phyloP scores from a whole-genome alignment of 805 yeast genomes.

The Metschnikowia anglica region DNA sequence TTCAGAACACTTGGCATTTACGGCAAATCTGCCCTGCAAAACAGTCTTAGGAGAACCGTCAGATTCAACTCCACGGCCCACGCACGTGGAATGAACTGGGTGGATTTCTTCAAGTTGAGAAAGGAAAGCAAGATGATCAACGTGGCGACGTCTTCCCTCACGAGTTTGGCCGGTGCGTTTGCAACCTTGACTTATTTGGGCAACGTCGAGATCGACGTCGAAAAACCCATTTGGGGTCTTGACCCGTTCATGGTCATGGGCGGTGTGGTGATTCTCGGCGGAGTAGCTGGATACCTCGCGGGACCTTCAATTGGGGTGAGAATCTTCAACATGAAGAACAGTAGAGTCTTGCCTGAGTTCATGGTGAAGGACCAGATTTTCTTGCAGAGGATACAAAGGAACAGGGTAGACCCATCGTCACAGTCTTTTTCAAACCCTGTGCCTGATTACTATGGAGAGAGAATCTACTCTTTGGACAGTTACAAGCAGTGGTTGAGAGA shows the following conservation, averaged over 20 bases:
- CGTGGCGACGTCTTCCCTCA: constrained; percentile 60
- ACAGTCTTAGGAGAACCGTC: constrained; percentile 1
- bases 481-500: constrained; percentile 97
- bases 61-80: constrained; percentile 25
- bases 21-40: constrained; percentile 10
- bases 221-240: constrained; percentile 80
- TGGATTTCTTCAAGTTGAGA: constrained; percentile 72
- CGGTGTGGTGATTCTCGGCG: constrained; percentile 69
- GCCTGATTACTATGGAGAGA: constrained; percentile 98
- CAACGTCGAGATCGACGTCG: constrained; percentile 81
- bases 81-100: constrained; percentile 58
- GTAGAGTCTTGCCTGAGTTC: constrained; percentile 46
- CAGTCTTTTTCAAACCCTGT: constrained; percentile 92
- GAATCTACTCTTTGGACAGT: constrained; percentile 78
- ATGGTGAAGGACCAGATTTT: constrained; percentile 68
- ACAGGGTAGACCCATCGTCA: constrained; percentile 89
- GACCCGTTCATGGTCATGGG: constrained; percentile 84
- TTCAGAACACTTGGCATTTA: constrained; percentile 18
- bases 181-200: constrained; percentile 75
- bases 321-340: constrained; percentile 58
- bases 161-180: constrained; percentile 65
- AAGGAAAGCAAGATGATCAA: constrained; percentile 73
- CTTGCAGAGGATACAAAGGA: constrained; percentile 66
- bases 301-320: constrained; percentile 83
- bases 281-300: constrained; percentile 71